Base-by-base conservation (phyloP, 2,329 filamentous ascomycete species). In the Metarhizium album region DNA sequence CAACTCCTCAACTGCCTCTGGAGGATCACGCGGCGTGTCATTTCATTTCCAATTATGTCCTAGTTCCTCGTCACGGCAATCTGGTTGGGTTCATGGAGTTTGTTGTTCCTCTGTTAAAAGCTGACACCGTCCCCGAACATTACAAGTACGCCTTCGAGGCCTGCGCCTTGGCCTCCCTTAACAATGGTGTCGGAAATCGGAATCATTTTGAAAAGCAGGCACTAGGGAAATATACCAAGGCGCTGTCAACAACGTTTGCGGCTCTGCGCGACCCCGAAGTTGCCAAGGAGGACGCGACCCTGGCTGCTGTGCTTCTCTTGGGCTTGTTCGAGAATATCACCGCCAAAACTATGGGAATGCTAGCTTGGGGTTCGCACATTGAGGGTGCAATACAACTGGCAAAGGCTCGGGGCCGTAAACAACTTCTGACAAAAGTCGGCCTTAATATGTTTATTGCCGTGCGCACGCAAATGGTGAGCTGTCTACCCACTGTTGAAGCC, bases 331-430 rank as follows among this genome's bases (percentile, higher is more conserved):
- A 84, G 65, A 78, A 73, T 50, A 80, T 83, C 43, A 74, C 74
- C 1, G 74, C 76, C 13, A 75, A 73, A 52, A 72, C 76, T 48
- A 64, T 77, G 47, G 76, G 73, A 33, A 74, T 75, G 60, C 66
- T 75, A 50, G 78, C 79, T 2, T 84, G 80, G 80, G 78, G 78
- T 3, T 79, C 79, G 9, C 80, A 84, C 57, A 74, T 79, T n/a
- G 76, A 82, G 53, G 80, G 79, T 3, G 80, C 80, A n/a, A 74
- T 83, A 31, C 75, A 80, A 55, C 67, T 83, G 1, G 76, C 80
- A 49, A 79, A 76, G 60, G 71, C 74, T 9, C 73, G 80, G 45
- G 78, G 79, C 4, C 74, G 71, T 57, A 73, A 75, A 54, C 78
- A 81, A 57, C 60, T 80, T 9, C 67, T 68, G 42, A 79, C 76